Evolutionary conservation across 352 stramenopile genomes (phyloP).

Genomic region (Achlya hypogyna): DNA sequence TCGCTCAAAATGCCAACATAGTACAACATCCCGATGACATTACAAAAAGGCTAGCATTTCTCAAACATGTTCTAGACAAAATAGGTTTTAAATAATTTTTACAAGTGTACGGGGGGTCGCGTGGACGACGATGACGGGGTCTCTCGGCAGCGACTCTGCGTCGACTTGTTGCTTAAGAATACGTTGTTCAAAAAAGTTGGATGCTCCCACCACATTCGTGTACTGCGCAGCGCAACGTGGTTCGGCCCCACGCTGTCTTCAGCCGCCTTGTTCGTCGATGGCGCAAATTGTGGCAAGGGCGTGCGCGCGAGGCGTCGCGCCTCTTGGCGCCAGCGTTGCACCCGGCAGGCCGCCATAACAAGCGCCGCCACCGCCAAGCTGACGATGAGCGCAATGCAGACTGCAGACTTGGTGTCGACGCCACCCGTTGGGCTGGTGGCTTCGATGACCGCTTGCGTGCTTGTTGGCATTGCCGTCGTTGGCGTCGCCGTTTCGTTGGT

Average conservation of each 20-base stretch:
- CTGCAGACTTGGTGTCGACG: background rate
- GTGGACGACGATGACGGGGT: background rate
- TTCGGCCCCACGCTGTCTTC: background rate
- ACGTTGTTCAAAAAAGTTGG: background rate
- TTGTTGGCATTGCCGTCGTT: background rate
- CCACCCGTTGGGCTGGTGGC: too few relatives aligned
- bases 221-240: background rate
- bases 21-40: too few relatives aligned
- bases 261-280: background rate
- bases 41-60: too few relatives aligned
- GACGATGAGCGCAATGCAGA: background rate
- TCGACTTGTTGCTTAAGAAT: background rate
- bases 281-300: background rate
- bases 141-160: background rate
- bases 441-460: background rate
- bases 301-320: background rate
- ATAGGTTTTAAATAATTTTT: background rate
- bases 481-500: background rate
- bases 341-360: background rate
- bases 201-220: slow-evolving; percentile 1
- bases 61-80: too few relatives aligned
- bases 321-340: background rate
- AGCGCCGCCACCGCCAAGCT: background rate
- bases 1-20: too few relatives aligned
- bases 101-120: background rate